These are phyloP conservation scores for Rosa lucieae DNA, from an alignment of 306 rosid genomes.

Conservation along the genomic window DNA sequence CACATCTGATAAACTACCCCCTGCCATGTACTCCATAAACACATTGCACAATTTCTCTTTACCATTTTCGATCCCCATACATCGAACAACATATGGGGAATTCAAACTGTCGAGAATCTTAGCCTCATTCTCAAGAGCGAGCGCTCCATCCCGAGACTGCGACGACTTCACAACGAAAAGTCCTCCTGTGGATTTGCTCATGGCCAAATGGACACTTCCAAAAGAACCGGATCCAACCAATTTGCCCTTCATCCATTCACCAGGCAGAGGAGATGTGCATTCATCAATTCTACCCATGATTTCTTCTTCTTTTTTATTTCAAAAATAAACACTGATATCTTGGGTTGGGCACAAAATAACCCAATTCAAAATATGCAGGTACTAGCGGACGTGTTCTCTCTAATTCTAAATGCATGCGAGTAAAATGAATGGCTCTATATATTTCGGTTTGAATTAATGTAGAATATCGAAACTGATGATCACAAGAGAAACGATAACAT, in stretches of 20 bases:
- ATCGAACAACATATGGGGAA: slow-evolving; percentile 44
- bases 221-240: slow-evolving; percentile 59
- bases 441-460: background rate
- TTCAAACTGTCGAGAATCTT: slow-evolving; percentile 37
- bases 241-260: slow-evolving; percentile 62
- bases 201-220: slow-evolving; percentile 64
- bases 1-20: slow-evolving; percentile 62
- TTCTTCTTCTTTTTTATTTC: background rate
- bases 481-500: slow-evolving; percentile 17
- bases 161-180: slow-evolving; percentile 64
- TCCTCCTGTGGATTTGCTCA: slow-evolving; percentile 49
- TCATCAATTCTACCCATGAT: background rate
- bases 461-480: background rate
- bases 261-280: slow-evolving; percentile 14
- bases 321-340: background rate
- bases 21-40: slow-evolving; percentile 66
- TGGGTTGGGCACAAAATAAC: background rate
- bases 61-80: slow-evolving; percentile 44
- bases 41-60: slow-evolving; percentile 29
- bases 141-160: slow-evolving; percentile 24
- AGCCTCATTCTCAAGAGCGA: slow-evolving; percentile 45
- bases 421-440: no score
- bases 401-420: background rate
- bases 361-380: slow-evolving; percentile 20
- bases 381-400: background rate